Base-by-base conservation (phyloP, 805 yeast genomes). In the Candida qinlingensis region DNA sequence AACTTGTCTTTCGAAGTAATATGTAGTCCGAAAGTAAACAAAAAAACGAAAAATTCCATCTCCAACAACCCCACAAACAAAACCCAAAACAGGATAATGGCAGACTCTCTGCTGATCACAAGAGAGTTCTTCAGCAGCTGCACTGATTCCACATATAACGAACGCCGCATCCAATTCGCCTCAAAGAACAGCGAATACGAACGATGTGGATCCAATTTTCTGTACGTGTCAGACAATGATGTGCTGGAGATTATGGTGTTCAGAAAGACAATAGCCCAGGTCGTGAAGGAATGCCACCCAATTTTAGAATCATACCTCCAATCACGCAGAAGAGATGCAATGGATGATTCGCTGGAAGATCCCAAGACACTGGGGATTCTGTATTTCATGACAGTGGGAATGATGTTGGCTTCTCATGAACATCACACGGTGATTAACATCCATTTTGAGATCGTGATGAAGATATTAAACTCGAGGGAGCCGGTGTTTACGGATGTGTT, bases 381-480 rank as follows among this genome's bases (percentile, higher is more conserved):
- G 1, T 67, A 62, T 46, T 53, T 58, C 28, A 51, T 58, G 38
- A 66, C 72, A 3, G 39, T 64, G 30, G 75, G 72, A 3, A 50
- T 67, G 43, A 39, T 72, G 26, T 43, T 70, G 4, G 59, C 67
- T 0, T 66, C 74, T 0, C 66, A 71, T 28, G 73, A 68, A 43
- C 62, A 71, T 47, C 66, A 64, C 38, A 58, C 70, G 1, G 55
- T 60, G 4, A 50, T 70, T 4, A 64, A 62, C 41, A 28, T 61
- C 0, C 73, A 69, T 51, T 58, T 60, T 27, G 57, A 61, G 5
- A 47, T 60, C 8, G 47, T 68, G 2, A 36, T 36, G n/a, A 38
- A 46, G 8, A 36, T 58, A 8, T 9, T 65, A 4, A 9, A 27
- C 0, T 26, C 29, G 5, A n/a, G 19, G 1, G 41, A 35, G 3